Evolutionary conservation across 768 basidiomycete genomes (phyloP).

Genomic region (Lepiota venenata): DNA sequence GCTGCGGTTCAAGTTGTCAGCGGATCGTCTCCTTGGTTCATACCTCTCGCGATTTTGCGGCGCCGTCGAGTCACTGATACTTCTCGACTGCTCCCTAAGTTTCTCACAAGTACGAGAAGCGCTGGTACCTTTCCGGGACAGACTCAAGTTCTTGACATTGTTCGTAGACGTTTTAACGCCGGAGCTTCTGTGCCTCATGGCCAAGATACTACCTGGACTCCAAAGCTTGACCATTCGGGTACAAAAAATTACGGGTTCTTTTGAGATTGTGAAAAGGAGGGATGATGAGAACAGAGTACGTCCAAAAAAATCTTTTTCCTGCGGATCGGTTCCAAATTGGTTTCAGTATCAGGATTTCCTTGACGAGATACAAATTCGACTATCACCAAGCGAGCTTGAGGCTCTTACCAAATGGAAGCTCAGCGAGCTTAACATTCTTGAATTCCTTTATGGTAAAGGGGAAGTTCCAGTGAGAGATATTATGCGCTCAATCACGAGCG

Average conservation of each 20-base stretch:
- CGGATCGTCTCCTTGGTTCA: not conserved
- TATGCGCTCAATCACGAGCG: not conserved
- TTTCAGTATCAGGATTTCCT: not conserved
- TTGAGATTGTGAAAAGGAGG: not conserved
- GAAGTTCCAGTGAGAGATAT: not conserved
- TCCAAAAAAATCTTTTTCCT: not conserved
- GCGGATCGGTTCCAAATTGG: not conserved
- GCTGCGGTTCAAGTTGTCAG: not conserved
- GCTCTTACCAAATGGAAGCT: not conserved
- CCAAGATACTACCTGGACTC: not conserved
- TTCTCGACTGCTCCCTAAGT: not conserved
- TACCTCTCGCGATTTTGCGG: conserved; percentile 4
- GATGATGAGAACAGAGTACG: not conserved
- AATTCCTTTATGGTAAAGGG: conserved; percentile 7
- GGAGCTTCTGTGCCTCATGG: not conserved
- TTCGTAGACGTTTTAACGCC: not conserved
- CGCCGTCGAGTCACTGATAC: not conserved
- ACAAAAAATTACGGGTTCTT: not conserved
- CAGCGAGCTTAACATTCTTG: not conserved
- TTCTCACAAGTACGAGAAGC: not conserved
- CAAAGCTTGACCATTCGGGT: not conserved
- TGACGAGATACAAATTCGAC: not conserved
- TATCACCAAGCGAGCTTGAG: not conserved
- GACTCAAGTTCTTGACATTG: not conserved
- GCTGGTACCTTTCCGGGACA: not conserved